Conservation (phyloP, 1,284 basidiomycete species). For the Marasmius sp. region DNA sequence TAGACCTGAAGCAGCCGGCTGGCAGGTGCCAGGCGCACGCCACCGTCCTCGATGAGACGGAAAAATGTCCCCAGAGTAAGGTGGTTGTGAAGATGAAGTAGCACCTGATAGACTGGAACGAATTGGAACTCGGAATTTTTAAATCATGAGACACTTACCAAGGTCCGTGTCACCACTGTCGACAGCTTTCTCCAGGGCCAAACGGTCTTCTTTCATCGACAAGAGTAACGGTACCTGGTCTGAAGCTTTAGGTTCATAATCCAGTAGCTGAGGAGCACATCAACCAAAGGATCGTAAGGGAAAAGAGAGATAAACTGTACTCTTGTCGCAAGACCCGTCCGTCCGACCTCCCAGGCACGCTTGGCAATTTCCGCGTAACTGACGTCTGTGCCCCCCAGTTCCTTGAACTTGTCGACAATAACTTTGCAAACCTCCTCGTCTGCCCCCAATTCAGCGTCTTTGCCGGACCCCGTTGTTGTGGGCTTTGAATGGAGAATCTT, state of each 20-base stretch:
- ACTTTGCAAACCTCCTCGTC: constrained; percentile 80
- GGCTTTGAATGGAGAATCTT: constrained; percentile 81
- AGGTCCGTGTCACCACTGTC: constrained; percentile 96
- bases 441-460: constrained; percentile 54
- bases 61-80: constrained; percentile 93
- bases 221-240: constrained; percentile 93
- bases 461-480: constrained; percentile 46
- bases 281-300: constrained; percentile 2
- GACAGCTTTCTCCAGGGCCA: constrained; percentile 89
- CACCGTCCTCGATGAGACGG: constrained; percentile 89
- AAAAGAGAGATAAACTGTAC: constrained; percentile 36
- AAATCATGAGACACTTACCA: constrained; percentile 46
- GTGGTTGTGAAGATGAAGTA: constrained; percentile 81
- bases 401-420: constrained; percentile 88
- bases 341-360: constrained; percentile 91
- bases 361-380: constrained; percentile 95
- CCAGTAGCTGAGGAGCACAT: constrained; percentile 65
- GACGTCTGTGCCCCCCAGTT: constrained; percentile 68
- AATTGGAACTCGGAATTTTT: background rate
- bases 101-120: constrained; percentile 80
- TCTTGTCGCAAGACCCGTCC: constrained; percentile 85
- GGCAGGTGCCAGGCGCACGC: constrained; percentile 70
- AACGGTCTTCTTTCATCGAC: constrained; percentile 91
- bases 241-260: constrained; percentile 86
- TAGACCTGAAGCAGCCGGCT: constrained; percentile 83